Base-by-base conservation (phyloP, 129 eudicot species). In the Arctium minus region DNA sequence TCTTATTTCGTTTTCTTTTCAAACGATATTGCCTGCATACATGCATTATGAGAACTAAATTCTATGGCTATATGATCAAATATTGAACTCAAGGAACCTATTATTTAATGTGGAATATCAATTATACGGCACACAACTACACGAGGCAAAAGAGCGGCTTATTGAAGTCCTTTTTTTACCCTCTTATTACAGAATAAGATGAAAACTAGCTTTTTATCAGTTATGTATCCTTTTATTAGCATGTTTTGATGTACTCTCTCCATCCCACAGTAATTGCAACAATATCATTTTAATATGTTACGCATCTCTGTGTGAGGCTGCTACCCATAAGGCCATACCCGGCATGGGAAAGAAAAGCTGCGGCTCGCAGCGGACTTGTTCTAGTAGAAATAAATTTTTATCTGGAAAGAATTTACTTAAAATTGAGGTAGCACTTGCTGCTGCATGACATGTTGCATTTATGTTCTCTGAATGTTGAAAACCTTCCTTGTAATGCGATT, bases 31-130 rank as follows among this genome's bases (percentile, higher is more conserved):
- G 17, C 76, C 27, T 72, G 40, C 76, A 72, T 29, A 18, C 10
- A 42, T 79, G 76, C 18, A 6, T 70, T 33, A 69, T 3, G 15
- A 48, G 18, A 11, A 70, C 75, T 11, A 27, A 74, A 42, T 42
- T 42, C 18, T 42, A 42, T 74, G 31, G 39, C 39, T 12, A 48
- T 75, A 35, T 46, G 69, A 30, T 75, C 15, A 48, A 13, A 48
- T 75, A 32, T 11, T 46, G 69, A 48, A 75, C 69, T 75, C 79
- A 46, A 75, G 79, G 42, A 48, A 75, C 42, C 68, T 33, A 30
- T 75, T 32, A 65, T 8, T 2, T 29, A 9, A 65, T 65, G 71
- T 29, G 33, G 70, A 18, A 62, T 62, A 65, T 29, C 71, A 56
- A 22, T 65, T 65, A 29, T 65, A 35, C 1, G 3, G 11, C 35